These are phyloP conservation scores for Solanum pimpinellifolium DNA, from an alignment of 257 asterid genomes.

Conservation along the genomic window DNA sequence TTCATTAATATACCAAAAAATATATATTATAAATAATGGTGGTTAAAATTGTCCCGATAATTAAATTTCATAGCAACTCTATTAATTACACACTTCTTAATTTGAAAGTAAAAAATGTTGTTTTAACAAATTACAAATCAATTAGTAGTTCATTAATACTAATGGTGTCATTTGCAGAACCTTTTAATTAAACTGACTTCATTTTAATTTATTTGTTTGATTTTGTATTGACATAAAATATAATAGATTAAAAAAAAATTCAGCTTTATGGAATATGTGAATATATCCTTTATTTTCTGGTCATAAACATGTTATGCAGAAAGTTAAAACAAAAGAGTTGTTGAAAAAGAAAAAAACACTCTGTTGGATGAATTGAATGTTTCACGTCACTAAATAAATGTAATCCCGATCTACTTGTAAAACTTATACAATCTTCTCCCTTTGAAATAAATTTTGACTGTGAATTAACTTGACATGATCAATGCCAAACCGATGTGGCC, in stretches of 20 bases:
- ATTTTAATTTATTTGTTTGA: too few relatives aligned
- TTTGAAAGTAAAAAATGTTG: too few relatives aligned
- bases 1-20: constrained; percentile 2
- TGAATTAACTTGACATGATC: background rate
- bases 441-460: background rate
- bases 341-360: too few relatives aligned
- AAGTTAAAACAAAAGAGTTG: too few relatives aligned
- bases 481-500: background rate
- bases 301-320: background rate
- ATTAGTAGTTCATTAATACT: too few relatives aligned
- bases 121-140: too few relatives aligned
- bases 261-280: too few relatives aligned
- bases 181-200: too few relatives aligned
- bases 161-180: too few relatives aligned
- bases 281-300: too few relatives aligned
- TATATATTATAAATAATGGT: background rate
- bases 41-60: background rate
- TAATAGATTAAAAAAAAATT: too few relatives aligned
- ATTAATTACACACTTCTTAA: background rate
- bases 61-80: background rate
- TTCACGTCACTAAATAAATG: background rate
- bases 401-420: background rate
- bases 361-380: background rate
- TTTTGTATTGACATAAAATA: too few relatives aligned
- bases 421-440: background rate